These are phyloP conservation scores for Pestalotiopsis fici DNA, from an alignment of 2,329 filamentous ascomycete species.

Conservation along the genomic window DNA sequence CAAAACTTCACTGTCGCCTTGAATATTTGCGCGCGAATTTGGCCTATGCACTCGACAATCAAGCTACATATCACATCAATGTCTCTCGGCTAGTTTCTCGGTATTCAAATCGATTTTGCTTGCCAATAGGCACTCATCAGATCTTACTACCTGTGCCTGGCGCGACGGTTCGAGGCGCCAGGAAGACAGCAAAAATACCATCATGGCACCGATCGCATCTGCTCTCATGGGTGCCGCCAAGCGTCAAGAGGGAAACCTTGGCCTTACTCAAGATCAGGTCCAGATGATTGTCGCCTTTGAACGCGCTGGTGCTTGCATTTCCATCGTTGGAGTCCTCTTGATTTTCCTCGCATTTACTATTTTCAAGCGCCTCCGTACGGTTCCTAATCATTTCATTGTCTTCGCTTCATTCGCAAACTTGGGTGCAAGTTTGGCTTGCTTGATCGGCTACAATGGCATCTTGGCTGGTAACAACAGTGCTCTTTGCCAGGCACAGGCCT, in stretches of 20 bases:
- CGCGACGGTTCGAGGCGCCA: background rate
- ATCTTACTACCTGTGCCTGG: background rate
- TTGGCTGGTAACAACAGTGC: constrained; percentile 49
- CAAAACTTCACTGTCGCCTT: background rate
- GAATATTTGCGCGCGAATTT: background rate
- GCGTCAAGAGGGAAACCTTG: background rate
- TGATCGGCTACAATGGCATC: constrained; percentile 71
- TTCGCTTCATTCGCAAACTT: constrained; percentile 63
- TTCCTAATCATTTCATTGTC: constrained; percentile 63
- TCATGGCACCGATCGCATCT: background rate
- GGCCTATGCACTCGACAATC: background rate
- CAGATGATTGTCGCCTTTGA: constrained; percentile 48
- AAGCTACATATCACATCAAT: background rate
- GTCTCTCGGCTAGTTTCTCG: background rate
- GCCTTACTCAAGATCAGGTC: constrained; percentile 32
- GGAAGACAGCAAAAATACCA: background rate
- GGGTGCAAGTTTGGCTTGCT: constrained; percentile 63
- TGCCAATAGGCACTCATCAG: background rate
- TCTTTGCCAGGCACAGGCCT: constrained; percentile 63
- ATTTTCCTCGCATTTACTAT: constrained; percentile 54
- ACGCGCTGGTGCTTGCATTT: constrained; percentile 54
- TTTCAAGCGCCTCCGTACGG: constrained; percentile 54
- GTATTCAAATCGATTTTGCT: background rate
- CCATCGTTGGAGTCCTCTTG: constrained; percentile 49
- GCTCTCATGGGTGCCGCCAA: background rate